Conservation (phyloP, 148 eudicot species). For the Amaranthus palmeri region DNA sequence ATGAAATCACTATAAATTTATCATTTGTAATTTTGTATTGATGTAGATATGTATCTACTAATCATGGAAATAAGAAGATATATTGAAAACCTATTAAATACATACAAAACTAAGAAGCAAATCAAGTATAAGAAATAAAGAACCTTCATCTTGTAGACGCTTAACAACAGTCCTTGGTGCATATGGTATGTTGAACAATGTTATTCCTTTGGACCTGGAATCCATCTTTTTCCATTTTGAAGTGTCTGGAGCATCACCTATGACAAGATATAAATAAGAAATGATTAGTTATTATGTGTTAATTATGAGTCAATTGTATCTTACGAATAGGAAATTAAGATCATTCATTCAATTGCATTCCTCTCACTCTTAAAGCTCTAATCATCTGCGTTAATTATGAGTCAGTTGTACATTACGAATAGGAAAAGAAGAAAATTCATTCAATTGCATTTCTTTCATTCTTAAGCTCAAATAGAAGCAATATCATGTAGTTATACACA, state of each 20-base stretch:
- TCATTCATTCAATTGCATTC: too few relatives aligned
- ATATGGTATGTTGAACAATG: conserved; percentile 36
- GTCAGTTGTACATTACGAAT: neutral
- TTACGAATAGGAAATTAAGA: neutral
- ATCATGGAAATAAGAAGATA: too few relatives aligned
- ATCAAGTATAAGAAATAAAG: conserved; percentile 9
- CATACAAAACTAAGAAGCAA: neutral
- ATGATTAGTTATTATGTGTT: neutral
- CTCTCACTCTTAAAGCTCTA: too few relatives aligned
- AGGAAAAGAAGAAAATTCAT: too few relatives aligned
- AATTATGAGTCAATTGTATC: neutral
- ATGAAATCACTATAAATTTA: too few relatives aligned
- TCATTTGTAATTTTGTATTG: too few relatives aligned
- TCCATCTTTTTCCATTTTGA: conserved; percentile 66
- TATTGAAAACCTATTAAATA: neutral
- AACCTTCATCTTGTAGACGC: conserved; percentile 57
- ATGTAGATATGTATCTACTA: too few relatives aligned
- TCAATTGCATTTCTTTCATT: too few relatives aligned
- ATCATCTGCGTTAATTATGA: neutral
- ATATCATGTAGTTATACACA: too few relatives aligned
- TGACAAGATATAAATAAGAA: neutral
- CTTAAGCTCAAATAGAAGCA: too few relatives aligned
- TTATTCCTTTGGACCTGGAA: conserved; percentile 58
- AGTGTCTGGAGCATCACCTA: conserved; percentile 43
- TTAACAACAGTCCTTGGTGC: conserved; percentile 52